Conservation (phyloP, 1,284 basidiomycete genomes). For the Heterobasidion irregulare region DNA sequence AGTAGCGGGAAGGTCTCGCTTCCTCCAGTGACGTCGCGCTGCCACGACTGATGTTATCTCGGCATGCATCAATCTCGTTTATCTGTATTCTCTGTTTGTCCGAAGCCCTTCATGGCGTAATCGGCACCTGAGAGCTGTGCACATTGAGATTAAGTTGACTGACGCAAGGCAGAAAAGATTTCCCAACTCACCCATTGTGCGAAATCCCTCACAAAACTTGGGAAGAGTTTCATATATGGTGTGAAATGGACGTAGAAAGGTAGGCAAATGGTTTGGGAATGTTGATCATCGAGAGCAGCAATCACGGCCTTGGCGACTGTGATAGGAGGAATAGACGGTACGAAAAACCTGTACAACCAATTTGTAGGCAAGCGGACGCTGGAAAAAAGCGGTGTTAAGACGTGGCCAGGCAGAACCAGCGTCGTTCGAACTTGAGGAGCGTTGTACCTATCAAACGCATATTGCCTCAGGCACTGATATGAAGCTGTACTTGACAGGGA, state of each 20-base stretch:
- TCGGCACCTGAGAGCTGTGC: slow-evolving; percentile 8
- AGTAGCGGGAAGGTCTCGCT: no score
- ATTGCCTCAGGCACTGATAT: slow-evolving; percentile 3
- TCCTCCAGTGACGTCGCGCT: neutral
- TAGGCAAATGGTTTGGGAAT: slow-evolving; percentile 61
- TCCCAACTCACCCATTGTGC: slow-evolving; percentile 53
- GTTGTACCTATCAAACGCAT: slow-evolving; percentile 43
- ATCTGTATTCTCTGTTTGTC: neutral
- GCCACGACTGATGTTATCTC: neutral
- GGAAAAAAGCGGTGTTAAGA: slow-evolving; percentile 70
- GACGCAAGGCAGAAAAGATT: neutral
- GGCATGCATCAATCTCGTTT: neutral
- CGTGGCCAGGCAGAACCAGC: slow-evolving; percentile 70
- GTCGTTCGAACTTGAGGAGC: slow-evolving; percentile 74
- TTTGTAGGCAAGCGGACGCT: slow-evolving; percentile 41
- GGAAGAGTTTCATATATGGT: slow-evolving; percentile 47
- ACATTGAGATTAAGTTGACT: neutral
- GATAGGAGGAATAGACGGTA: slow-evolving; percentile 67
- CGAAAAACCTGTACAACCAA: slow-evolving; percentile 58
- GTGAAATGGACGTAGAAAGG: slow-evolving; percentile 67
- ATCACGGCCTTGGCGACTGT: slow-evolving; percentile 78
- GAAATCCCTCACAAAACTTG: slow-evolving; percentile 66
- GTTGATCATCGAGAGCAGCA: slow-evolving; percentile 66
- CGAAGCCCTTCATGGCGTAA: slow-evolving; percentile 12
- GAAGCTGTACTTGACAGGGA: neutral